Conservation (phyloP, 225 moss, liverwort and hornwort species). For the Antitrichia curtipendula region DNA sequence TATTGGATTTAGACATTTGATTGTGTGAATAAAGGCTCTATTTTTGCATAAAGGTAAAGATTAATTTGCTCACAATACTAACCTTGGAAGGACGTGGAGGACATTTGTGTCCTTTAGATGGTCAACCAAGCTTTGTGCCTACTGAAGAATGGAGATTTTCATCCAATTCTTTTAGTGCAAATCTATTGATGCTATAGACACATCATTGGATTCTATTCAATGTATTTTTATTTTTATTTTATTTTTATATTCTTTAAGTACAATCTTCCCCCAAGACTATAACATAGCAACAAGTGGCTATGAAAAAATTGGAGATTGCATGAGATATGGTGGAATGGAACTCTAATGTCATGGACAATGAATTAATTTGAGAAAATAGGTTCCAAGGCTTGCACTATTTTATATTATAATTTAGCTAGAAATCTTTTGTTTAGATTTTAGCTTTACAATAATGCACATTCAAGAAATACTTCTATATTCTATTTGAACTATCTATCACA, state of each 20-base stretch:
- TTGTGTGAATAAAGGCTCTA: not conserved
- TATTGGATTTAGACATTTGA: not conserved
- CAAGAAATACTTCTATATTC: not conserved
- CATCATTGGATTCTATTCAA: not conserved
- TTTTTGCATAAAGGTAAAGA: not conserved
- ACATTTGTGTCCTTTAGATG: not conserved
- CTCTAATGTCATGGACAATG: rapidly evolving
- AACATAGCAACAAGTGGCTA: not conserved
- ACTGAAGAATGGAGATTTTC: not conserved
- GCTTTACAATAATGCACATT: not conserved
- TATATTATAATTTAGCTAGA: not conserved
- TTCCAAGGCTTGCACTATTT: not conserved
- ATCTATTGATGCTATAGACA: not conserved
- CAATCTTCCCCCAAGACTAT: not conserved
- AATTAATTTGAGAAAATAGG: not conserved
- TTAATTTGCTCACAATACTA: not conserved
- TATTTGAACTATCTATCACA: not conserved
- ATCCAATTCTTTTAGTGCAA: not conserved
- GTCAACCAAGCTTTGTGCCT: not conserved
- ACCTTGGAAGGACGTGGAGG: not conserved
- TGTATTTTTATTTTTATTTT: not conserved
- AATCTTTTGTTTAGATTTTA: not conserved
- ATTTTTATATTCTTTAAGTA: not conserved
- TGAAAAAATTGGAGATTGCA: not conserved
- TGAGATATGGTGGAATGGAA: not conserved